Percentiles rank a stretch among this genome's conserved stretches.
Conservation (phyloP, 2,329 filamentous ascomycete genomes). For the Aureobasidium sp. region DNA sequence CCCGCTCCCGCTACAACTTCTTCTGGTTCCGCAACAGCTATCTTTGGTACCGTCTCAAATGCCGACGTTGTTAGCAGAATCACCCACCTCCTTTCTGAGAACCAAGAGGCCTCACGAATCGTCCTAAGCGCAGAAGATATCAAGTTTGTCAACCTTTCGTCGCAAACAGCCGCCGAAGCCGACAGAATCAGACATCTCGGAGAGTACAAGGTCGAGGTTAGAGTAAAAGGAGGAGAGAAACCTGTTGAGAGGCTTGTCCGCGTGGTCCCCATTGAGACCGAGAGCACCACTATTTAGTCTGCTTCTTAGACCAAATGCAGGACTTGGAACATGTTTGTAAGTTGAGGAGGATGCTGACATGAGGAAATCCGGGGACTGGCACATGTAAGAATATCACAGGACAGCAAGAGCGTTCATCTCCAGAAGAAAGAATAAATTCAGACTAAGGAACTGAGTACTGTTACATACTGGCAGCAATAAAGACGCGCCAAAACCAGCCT, state of each 20-base stretch:
- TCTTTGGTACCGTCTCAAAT: conserved; percentile 50
- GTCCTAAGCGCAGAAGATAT: conserved; percentile 46
- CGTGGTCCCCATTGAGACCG: conserved; percentile 23
- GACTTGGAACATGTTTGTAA: neutral
- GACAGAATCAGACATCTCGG: conserved; percentile 48
- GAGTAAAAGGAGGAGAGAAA: conserved; percentile 40
- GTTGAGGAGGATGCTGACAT: neutral
- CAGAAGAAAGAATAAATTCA: neutral
- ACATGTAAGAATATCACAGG: neutral
- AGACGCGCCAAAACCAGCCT: neutral
- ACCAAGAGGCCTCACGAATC: conserved; percentile 46
- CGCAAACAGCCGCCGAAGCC: conserved; percentile 29
- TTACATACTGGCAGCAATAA: conserved; percentile 11
- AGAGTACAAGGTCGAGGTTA: conserved; percentile 46
- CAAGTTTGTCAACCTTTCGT: conserved; percentile 36
- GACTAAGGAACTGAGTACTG: neutral
- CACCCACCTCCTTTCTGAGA: conserved; percentile 42
- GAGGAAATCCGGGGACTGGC: neutral
- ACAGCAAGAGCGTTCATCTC: neutral
- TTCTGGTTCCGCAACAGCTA: conserved; percentile 29
- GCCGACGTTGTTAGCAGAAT: conserved; percentile 45
- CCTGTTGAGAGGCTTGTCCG: conserved; percentile 36
- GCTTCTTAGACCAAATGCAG: neutral
- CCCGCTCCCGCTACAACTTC: conserved; percentile 11
- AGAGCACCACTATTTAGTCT: neutral